phyloP scores from a whole-genome alignment of 2,329 filamentous ascomycete genomes.

The Arthrobotrys pseudoclavata region DNA sequence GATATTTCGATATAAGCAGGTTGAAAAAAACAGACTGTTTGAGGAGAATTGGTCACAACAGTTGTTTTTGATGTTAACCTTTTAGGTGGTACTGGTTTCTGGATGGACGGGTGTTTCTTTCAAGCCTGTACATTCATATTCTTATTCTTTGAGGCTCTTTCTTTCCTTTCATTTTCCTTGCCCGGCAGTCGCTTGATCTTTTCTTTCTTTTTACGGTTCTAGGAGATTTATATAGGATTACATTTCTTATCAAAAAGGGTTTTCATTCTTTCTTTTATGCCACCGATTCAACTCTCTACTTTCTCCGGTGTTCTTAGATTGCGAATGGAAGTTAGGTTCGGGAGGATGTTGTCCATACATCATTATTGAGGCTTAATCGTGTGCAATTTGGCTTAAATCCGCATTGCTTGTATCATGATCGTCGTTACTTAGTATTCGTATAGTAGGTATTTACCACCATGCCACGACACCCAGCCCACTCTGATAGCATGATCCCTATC shows the following conservation, averaged over 20 bases:
- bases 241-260: conserved; percentile 17
- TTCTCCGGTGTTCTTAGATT: neutral
- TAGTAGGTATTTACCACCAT: conserved; percentile 61
- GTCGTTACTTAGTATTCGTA: conserved; percentile 4
- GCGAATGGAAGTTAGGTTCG: neutral
- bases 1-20: conserved; percentile 11
- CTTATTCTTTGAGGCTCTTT: conserved; percentile 4
- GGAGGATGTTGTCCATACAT: neutral
- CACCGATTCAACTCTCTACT: neutral
- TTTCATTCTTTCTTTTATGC: neutral
- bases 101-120: conserved; percentile 38
- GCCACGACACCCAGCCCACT: conserved; percentile 63
- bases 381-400: neutral
- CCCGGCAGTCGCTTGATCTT: conserved; percentile 10
- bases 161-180: conserved; percentile 1
- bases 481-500: conserved; percentile 62
- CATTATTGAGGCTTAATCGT: no score
- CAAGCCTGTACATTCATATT: conserved; percentile 57
- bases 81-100: conserved; percentile 26
- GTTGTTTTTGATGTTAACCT: conserved; percentile 6
- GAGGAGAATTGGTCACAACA: neutral
- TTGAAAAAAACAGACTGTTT: neutral
- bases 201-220: neutral
- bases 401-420: neutral
- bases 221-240: conserved; percentile 36